These are phyloP conservation scores for Sanghuangporus baumii DNA, from an alignment of 1,284 basidiomycete species.

Conservation along the genomic window DNA sequence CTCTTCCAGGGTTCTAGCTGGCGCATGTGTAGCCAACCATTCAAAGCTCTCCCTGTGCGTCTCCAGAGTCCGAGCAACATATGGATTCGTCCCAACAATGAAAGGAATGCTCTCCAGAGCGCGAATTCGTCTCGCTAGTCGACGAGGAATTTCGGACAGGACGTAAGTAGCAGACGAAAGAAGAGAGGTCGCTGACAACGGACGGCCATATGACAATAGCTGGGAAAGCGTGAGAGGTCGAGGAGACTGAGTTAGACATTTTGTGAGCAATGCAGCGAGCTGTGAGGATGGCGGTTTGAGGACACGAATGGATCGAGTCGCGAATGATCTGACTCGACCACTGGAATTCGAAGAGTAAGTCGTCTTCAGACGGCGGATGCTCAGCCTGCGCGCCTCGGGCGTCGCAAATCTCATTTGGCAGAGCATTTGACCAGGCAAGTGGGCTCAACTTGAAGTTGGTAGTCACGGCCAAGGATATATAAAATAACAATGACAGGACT, in stretches of 20 bases:
- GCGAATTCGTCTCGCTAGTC: slow-evolving; percentile 65
- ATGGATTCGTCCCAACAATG: slow-evolving; percentile 89
- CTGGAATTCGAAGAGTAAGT: neutral
- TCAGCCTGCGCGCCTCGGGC: neutral
- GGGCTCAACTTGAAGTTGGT: neutral
- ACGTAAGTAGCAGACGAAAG: slow-evolving; percentile 65
- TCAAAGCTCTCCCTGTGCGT: slow-evolving; percentile 74
- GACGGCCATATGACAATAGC: slow-evolving; percentile 67
- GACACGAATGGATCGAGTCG: slow-evolving; percentile 18
- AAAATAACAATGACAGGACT: neutral
- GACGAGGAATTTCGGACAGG: slow-evolving; percentile 66
- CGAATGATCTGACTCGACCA: neutral
- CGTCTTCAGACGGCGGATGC: neutral
- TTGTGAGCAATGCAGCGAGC: slow-evolving; percentile 42
- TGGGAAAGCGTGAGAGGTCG: slow-evolving; percentile 63
- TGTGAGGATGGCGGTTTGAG: slow-evolving; percentile 33
- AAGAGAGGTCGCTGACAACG: slow-evolving; percentile 62
- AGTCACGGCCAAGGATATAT: neutral
- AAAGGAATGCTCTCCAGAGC: slow-evolving; percentile 71
- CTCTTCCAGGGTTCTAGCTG: slow-evolving; percentile 60
- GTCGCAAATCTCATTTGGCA: neutral
- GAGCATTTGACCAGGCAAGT: neutral
- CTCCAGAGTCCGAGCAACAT: slow-evolving; percentile 69
- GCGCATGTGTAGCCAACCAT: slow-evolving; percentile 64
- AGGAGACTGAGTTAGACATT: slow-evolving; percentile 51